Evolutionary conservation across 768 basidiomycete genomes (phyloP), one percentile per base, ranked within the genome.

Genomic region (Auricularia heimuer): DNA sequence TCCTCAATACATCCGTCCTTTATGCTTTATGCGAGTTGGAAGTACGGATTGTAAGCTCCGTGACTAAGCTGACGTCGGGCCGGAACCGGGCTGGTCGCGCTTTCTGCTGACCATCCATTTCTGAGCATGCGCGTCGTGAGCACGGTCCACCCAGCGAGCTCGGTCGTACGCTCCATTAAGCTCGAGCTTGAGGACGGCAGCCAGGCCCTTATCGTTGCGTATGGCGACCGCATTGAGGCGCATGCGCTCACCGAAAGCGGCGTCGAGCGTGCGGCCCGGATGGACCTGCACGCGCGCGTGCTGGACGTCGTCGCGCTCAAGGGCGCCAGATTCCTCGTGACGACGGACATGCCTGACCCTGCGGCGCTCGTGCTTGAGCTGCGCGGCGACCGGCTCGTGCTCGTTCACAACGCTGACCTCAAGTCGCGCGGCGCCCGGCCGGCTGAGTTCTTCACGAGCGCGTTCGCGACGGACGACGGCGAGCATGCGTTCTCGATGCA

Each of bases 301-400:
- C 35, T n/a, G 3, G 11, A 65, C 37, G 47, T 64, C 65, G 47
- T 54, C 33, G 58, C 39, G 37, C 51, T 12, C 58, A 54, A 47
- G 16, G 79, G 35, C 85, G 85, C 70, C 39, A 42, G 39, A 14
- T 69, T 92, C 14, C 72, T 90, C 24, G 79, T 90, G 37, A 79
- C 92, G 71, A 81, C 88, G 0, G 89, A 89, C 66, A 89, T 91
- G 69, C 90, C 90, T 1, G 83, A 89, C 39, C 88, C 90, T 10
- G 24, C 12, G 8, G 56, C 56, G 34, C 34, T 60, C 12, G 56
- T 60, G 29, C 29, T 60, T 10, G 8, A 35, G 14, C 24, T 60
- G 56, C 29, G 24, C 11, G 56, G 29, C 29, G 56, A 60, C 8
- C 84, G 86, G 66, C 78, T 92, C 12, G 73, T 92, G 42, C 78